Evolutionary conservation across 257 asterid species (phyloP), one percentile per base, ranked within the genome.

Genomic region (Solanum bukasovii): DNA sequence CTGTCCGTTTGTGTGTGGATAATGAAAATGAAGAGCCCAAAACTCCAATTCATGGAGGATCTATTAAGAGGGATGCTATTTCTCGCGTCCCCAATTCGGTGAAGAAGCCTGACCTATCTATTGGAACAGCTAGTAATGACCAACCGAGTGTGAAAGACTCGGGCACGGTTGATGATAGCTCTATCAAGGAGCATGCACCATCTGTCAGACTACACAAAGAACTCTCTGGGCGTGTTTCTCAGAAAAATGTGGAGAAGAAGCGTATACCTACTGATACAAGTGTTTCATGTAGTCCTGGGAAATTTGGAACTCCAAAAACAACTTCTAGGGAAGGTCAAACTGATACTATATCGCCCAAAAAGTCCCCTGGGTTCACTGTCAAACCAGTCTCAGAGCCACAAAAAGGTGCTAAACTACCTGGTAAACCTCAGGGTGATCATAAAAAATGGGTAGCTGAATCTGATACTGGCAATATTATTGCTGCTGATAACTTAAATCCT

Each of bases 31-130:
- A 93, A 88, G 93, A 93, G 89, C 98, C 99, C 84, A 97, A 94
- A 93, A 97, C 99, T 88, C 99, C 99, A 21, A 84, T 97, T 88
- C 99, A 97, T 90, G 98, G 93, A 90, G 98, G 98, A 88, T 87
- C 91, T 88, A 87, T 92, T 21, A 92, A 87, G 21, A 95, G 91
- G 91, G 92, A 87, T 87, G 88, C 89, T 77, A 85, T 82, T 85
- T 90, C 93, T 61, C 90, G 87, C 5, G 85, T 75, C 31, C 84
- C 91, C 87, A 94, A 88, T 91, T 90, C 92, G 81, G 87, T 84
- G 83, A 93, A 90, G 93, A 92, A 87, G 90, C 87, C 84, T 90
- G 93, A 92, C 34, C 75, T 38, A 31, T 92, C 4, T 18, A 84
- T 77, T 37, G 91, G 89, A 88, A 89, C 86, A 79, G 42, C 88